phyloP scores from a whole-genome alignment of 768 basidiomycete species.

The Suillus lakei region DNA sequence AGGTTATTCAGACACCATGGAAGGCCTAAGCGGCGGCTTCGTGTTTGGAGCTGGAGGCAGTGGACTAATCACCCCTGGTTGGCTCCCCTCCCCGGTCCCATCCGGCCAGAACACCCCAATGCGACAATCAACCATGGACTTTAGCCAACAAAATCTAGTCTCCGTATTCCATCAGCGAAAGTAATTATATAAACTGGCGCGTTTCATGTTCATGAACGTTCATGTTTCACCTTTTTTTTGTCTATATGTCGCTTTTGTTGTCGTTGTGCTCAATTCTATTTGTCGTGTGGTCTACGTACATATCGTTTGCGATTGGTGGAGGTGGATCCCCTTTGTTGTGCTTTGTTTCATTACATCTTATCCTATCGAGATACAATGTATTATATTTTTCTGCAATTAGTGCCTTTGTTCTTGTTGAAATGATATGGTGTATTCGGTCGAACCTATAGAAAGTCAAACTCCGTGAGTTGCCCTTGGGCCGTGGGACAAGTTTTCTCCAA shows the following conservation, averaged over 20 bases:
- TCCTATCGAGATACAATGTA: not conserved
- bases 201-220: not conserved
- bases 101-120: conserved; percentile 58
- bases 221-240: not conserved
- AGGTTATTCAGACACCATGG: conserved; percentile 83
- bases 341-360: not conserved
- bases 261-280: not conserved
- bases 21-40: conserved; percentile 85
- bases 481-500: not conserved
- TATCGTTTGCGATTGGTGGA: not conserved
- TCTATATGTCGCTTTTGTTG: not conserved
- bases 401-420: not conserved
- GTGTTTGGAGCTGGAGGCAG: conserved; percentile 85
- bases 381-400: not conserved
- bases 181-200: conserved; percentile 14
- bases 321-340: not conserved
- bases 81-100: conserved; percentile 62
- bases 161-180: conserved; percentile 32
- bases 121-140: conserved; percentile 32
- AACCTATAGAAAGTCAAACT: too few relatives aligned
- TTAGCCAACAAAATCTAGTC: conserved; percentile 32
- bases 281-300: not conserved
- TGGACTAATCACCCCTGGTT: conserved; percentile 79
- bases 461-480: too few relatives aligned
- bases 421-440: too few relatives aligned